A percentile compares a stretch with the other conserved stretches of the same genome.
phyloP scores from a whole-genome alignment of 495 filamentous ascomycete species.

The Xylaria intraflava region DNA sequence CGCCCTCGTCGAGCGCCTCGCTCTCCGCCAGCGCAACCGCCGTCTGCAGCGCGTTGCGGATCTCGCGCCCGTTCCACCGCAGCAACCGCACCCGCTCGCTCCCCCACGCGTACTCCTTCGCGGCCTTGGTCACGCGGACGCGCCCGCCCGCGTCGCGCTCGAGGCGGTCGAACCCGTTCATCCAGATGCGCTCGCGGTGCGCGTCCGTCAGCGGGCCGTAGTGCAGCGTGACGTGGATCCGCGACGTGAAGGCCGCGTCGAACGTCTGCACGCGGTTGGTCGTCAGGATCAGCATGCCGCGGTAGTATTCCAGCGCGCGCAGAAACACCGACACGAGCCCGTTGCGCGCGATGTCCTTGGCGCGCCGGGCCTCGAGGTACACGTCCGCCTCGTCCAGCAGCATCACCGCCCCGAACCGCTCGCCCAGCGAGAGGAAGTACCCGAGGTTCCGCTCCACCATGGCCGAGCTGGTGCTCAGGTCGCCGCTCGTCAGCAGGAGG shows the following conservation, averaged over 20 bases:
- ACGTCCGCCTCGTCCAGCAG: conserved; percentile 42
- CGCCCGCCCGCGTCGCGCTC: conserved; percentile 29
- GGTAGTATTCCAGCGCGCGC: conserved; percentile 38
- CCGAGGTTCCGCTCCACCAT: conserved; percentile 32
- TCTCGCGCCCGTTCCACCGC: conserved; percentile 36
- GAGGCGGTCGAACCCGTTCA: conserved; percentile 35
- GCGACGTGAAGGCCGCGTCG: conserved; percentile 36
- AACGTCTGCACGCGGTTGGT: conserved; percentile 40
- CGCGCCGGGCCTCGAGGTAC: conserved; percentile 57
- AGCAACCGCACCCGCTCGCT: conserved; percentile 24
- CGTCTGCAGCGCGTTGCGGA: conserved; percentile 39
- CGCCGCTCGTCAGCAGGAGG: conserved; percentile 33
- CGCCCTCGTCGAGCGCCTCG: conserved; percentile 30
- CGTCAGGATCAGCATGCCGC: conserved; percentile 36
- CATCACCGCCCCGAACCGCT: conserved; percentile 39
- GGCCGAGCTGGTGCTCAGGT: conserved; percentile 25
- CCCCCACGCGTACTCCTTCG: conserved; percentile 25
- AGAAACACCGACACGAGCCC: conserved; percentile 63
- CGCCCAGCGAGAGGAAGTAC: conserved; percentile 35
- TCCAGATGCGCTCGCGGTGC: conserved; percentile 34
- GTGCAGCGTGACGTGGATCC: conserved; percentile 40
- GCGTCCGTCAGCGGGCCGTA: conserved; percentile 29
- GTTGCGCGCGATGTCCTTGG: conserved; percentile 68
- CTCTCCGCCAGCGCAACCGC: conserved; percentile 39
- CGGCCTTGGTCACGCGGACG: conserved; percentile 24